These are phyloP conservation scores for Orbilia oligospora DNA, from an alignment of 2,329 filamentous ascomycete species.

Conservation along the genomic window DNA sequence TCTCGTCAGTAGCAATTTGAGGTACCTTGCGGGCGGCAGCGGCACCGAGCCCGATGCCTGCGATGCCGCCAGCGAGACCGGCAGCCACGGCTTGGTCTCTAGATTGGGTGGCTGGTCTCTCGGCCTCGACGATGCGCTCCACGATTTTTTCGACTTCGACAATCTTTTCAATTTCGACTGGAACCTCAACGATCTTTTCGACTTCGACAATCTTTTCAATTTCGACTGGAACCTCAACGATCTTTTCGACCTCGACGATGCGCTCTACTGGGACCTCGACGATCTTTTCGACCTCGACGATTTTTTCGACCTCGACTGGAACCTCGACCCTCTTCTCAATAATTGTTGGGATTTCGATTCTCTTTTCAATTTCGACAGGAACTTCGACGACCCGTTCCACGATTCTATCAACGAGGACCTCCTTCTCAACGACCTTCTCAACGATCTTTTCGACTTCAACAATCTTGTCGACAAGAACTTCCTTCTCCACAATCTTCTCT, in stretches of 20 bases:
- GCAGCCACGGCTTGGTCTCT: conserved; percentile 21
- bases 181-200: conserved; percentile 25
- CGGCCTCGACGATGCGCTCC: conserved; percentile 51
- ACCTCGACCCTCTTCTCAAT: conserved; percentile 36
- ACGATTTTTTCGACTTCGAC: conserved; percentile 49
- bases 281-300: conserved; percentile 34
- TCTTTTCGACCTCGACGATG: conserved; percentile 39
- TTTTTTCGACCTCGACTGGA: conserved; percentile 37
- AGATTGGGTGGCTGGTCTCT: conserved; percentile 41
- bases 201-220: conserved; percentile 47
- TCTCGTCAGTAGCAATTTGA: conserved; percentile 54
- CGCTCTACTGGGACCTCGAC: conserved; percentile 30
- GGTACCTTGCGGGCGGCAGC: conserved; percentile 42
- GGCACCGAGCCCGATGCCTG: conserved; percentile 34
- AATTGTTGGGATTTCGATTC: conserved; percentile 24
- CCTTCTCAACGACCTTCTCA: conserved; percentile 32
- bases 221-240: conserved; percentile 39
- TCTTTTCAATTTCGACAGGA: conserved; percentile 34
- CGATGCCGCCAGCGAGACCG: conserved; percentile 19
- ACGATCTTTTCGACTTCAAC: conserved; percentile 55
- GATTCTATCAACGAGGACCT: conserved; percentile 25
- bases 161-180: no score
- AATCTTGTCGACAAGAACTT: conserved; percentile 47
- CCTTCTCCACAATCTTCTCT: conserved; percentile 36
- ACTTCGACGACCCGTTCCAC: conserved; percentile 44